Evolutionary conservation across 2,329 filamentous ascomycete species (phyloP).

Genomic region (Phyllosticta citrichinensis): DNA sequence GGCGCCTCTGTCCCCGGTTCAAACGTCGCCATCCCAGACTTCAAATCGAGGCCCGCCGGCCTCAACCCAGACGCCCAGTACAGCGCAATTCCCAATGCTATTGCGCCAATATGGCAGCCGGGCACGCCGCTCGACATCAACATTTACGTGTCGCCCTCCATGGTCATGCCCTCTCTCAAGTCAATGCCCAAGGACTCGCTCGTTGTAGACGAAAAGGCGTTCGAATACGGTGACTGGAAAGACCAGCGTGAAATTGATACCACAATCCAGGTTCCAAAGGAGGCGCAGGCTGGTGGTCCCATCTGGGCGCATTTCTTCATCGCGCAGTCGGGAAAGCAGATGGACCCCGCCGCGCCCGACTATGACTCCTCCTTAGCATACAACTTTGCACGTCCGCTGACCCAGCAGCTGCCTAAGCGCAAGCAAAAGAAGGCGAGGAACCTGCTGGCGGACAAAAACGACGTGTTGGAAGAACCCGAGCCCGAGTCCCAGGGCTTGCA

Average conservation of each 20-base stretch:
- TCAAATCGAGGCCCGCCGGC: slow-evolving; percentile 24
- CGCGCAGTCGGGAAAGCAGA: slow-evolving; percentile 59
- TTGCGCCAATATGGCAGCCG: slow-evolving; percentile 81
- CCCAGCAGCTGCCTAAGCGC: slow-evolving; percentile 85
- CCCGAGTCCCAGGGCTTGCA: slow-evolving; percentile 47
- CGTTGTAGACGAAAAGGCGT: slow-evolving; percentile 70
- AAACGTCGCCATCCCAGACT: slow-evolving; percentile 27
- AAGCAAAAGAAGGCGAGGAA: slow-evolving; percentile 82
- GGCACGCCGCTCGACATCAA: slow-evolving; percentile 72
- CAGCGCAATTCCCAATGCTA: slow-evolving; percentile 54
- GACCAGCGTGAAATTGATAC: slow-evolving; percentile 71
- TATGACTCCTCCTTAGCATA: slow-evolving; percentile 72
- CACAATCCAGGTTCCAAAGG: slow-evolving; percentile 63
- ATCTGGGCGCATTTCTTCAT: slow-evolving; percentile 93
- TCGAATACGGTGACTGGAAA: slow-evolving; percentile 66
- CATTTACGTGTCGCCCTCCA: slow-evolving; percentile 72
- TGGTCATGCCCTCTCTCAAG: slow-evolving; percentile 57
- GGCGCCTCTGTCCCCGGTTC: slow-evolving; percentile 14
- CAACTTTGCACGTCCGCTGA: slow-evolving; percentile 76
- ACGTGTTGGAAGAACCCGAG: slow-evolving; percentile 41
- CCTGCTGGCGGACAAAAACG: slow-evolving; percentile 49
- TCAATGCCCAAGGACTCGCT: slow-evolving; percentile 56
- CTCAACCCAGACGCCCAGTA: slow-evolving; percentile 48
- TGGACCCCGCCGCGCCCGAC: slow-evolving; percentile 63
- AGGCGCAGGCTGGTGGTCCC: slow-evolving; percentile 84